A percentile compares a stretch with the other conserved stretches of the same genome.
Evolutionary conservation across 192 early-diverging fungal species (phyloP).

Genomic region (Spinellus fusiger): DNA sequence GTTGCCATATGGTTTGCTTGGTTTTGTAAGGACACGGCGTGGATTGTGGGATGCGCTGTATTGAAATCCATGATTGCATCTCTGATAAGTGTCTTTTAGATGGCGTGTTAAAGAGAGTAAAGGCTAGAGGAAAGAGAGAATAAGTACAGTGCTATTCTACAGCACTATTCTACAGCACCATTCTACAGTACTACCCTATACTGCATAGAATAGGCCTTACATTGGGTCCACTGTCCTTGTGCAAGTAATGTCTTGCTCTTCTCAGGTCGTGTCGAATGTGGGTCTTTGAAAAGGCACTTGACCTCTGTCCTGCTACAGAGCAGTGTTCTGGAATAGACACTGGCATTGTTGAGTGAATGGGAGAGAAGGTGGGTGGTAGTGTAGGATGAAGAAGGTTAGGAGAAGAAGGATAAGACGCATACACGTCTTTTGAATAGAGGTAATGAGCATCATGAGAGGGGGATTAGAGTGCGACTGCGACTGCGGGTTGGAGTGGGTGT

Average conservation of each 20-base stretch:
- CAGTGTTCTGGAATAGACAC: background rate
- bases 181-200: no score
- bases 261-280: background rate
- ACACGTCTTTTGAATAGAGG: background rate
- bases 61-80: conserved; percentile 69
- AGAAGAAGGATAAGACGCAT: background rate
- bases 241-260: no score
- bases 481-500: background rate
- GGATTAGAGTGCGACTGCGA: conserved; percentile 4
- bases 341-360: background rate
- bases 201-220: no score
- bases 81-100: conserved; percentile 21
- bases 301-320: background rate
- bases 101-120: conserved; percentile 17
- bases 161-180: no score
- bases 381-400: conserved; percentile 1
- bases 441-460: conserved; percentile 5
- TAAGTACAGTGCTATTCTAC: background rate
- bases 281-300: no score
- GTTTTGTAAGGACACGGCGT: conserved; percentile 93
- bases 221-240: no score
- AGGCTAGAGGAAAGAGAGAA: conserved; percentile 8
- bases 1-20: conserved; percentile 84
- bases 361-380: background rate
- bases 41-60: conserved; percentile 84